Base-by-base conservation (phyloP, 345 rosid genomes). In the Clausena lansium region DNA sequence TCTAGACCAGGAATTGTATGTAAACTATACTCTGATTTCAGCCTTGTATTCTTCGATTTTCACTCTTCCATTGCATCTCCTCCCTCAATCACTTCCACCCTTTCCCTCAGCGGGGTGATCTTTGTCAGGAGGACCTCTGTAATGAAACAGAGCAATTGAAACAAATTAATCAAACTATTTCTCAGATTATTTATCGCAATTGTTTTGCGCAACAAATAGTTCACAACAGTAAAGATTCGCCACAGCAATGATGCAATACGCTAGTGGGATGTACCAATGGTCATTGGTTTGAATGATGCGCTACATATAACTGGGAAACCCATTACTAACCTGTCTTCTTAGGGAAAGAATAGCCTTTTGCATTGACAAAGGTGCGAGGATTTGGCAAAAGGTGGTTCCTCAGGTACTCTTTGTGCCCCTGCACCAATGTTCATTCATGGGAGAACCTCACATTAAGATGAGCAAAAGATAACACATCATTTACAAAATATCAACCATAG, bases 31-130 rank as follows among this genome's bases (percentile, higher is more conserved):
- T 28, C 54, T 33, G 70, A 10, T 32, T 45, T 59, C 63, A 59
- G 35, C 79, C 22, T 32, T 50, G 36, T 65, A 17, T 25, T 28
- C 66, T 62, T 54, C 45, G 61, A 32, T 25, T 70, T 45, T 87
- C 76, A 91, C 79, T 91, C 94, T 83, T 92, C 98, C 98, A 93
- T 93, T 2, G 87, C 93, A 73, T 93, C 93, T 32, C 89, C 93
- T 66, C 81, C 93, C 84, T 90, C 92, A 52, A 78, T 82, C 25
- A 87, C 83, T 36, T 67, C 87, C 17, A 86, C 93, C 70, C 77
- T 85, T 78, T 90, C 93, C 87, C 77, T 85, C 79, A 90, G 65
- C 50, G 92, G 87, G 0, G 91, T 91, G 38, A 91, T 89, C 86
- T 90, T 93, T 7, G 94, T 91, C 32, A 78, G 28, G 35, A 93